A percentile compares a stretch with the other conserved stretches of the same genome.
These are phyloP conservation scores for Fusarium phyllophilum DNA, from an alignment of 2,329 filamentous ascomycete genomes.

Conservation along the genomic window DNA sequence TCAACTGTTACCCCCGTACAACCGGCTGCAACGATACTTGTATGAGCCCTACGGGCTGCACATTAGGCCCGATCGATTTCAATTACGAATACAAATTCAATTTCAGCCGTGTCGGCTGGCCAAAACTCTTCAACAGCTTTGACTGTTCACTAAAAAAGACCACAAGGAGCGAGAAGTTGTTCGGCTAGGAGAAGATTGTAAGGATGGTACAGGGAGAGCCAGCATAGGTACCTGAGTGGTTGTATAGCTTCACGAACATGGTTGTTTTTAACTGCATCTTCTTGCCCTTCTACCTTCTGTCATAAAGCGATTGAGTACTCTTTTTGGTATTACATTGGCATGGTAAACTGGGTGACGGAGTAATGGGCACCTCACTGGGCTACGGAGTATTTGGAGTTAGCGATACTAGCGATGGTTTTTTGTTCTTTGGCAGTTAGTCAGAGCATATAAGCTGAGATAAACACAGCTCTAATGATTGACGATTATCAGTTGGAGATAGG, in stretches of 20 bases:
- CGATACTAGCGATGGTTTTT: not conserved
- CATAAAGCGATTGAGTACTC: not conserved
- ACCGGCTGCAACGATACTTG: conserved; percentile 56
- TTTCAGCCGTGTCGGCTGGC: conserved; percentile 57
- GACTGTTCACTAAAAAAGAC: conserved; percentile 43
- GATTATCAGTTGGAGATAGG: not conserved
- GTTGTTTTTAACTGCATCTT: not conserved
- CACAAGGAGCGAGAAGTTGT: not conserved
- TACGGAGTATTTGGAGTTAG: conserved; percentile 1
- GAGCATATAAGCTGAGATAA: not conserved
- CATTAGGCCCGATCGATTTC: conserved; percentile 60
- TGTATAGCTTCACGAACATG: not conserved
- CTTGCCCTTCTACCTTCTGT: not conserved
- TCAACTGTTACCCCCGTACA: conserved; percentile 59
- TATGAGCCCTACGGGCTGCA: conserved; percentile 63
- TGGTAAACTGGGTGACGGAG: conserved; percentile 1
- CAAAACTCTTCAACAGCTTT: conserved; percentile 51
- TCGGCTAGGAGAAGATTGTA: not conserved
- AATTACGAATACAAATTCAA: conserved; percentile 59
- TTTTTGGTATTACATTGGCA: not conserved
- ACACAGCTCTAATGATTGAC: not conserved
- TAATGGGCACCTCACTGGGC: not conserved
- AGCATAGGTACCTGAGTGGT: not conserved
- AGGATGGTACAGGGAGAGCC: not conserved
- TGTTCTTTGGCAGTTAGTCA: not conserved